Evolutionary conservation across 139 green algal species (phyloP), one percentile per base, ranked within the genome.

Genomic region (Picochlorum costavermella): DNA sequence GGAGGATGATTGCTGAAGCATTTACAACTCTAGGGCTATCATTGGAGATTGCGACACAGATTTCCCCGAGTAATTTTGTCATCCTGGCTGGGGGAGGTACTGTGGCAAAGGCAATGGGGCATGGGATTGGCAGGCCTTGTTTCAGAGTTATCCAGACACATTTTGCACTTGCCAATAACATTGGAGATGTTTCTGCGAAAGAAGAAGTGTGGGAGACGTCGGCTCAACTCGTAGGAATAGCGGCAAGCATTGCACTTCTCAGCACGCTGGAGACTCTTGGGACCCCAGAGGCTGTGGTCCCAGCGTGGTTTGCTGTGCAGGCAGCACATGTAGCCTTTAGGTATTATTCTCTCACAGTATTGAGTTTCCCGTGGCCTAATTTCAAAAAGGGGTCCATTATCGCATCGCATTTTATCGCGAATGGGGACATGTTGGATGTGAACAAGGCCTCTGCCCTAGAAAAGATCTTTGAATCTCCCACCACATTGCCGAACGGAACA

Each of bases 121-220:
- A 90, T 53, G 83, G 83, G 68, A 85, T 93, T 72, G 84, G 80
- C 10, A 83, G 81, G 40, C 88, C 88, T 0, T 84, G 81, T 50
- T 95, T 95, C 75, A 65, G 87, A 17, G 85, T 92, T 31, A 77
- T 95, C n/a, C 87, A 94, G 72, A 83, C 82, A 12, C 81, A 95
- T 67, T 92, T 92, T 65, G 78, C 84, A 10, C 29, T 66, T 20
- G 57, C 48, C 11, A 81, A 84, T 69, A 96, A 96, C 61, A 81
- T 96, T 10, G 89, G 89, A 11, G 87, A 91, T 44, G 83, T 96
- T 12, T 74, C 88, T 1, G 89, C 89, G 50, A 94, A 91, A 75
- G 89, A 96, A 72, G 87, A 96, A 79, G 69, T 84, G 13, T 87
- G 81, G 82, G 80, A 91, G 71, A 86, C 92, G 49, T 55, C 64